phyloP scores from a whole-genome alignment of 1,139 yeast genomes.

The Candida pseudocylindracea region DNA sequence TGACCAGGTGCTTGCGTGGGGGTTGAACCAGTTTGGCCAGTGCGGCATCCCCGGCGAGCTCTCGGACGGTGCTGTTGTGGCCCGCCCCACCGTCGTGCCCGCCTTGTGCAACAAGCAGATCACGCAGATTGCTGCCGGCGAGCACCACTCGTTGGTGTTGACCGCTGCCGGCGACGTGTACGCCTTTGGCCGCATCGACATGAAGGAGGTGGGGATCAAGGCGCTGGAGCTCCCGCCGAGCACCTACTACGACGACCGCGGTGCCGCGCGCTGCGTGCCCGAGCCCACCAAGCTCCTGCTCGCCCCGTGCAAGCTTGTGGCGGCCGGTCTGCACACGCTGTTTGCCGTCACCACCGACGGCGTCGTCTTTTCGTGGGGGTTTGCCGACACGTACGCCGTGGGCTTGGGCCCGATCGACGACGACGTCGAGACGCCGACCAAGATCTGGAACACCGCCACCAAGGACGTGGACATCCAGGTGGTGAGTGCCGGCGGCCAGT shows the following conservation, averaged over 20 bases:
- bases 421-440: slow-evolving; percentile 68
- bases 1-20: slow-evolving; percentile 72
- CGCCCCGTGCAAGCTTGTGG: slow-evolving; percentile 24
- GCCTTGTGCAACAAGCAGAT: slow-evolving; percentile 34
- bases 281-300: slow-evolving; percentile 43
- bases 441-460: slow-evolving; percentile 85
- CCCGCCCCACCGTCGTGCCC: slow-evolving; percentile 55
- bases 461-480: slow-evolving; percentile 44
- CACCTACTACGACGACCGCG: slow-evolving; percentile 63
- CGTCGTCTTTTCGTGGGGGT: slow-evolving; percentile 87
- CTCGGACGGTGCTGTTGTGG: slow-evolving; percentile 64
- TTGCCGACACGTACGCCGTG: slow-evolving; percentile 87
- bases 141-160: slow-evolving; percentile 74
- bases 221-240: slow-evolving; percentile 33
- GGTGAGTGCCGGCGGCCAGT: slow-evolving; percentile 91
- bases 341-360: slow-evolving; percentile 76
- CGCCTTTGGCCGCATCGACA: slow-evolving; percentile 81
- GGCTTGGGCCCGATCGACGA: slow-evolving; percentile 89
- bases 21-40: slow-evolving; percentile 90
- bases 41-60: slow-evolving; percentile 56
- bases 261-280: slow-evolving; percentile 73
- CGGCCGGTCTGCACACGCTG: slow-evolving; percentile 85
- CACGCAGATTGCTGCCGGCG: slow-evolving; percentile 67
- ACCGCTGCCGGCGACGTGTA: slow-evolving; percentile 50
- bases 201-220: slow-evolving; percentile 77